These are phyloP conservation scores for Parastagonospora nodorum DNA, from an alignment of 2,329 filamentous ascomycete genomes.

Conservation along the genomic window DNA sequence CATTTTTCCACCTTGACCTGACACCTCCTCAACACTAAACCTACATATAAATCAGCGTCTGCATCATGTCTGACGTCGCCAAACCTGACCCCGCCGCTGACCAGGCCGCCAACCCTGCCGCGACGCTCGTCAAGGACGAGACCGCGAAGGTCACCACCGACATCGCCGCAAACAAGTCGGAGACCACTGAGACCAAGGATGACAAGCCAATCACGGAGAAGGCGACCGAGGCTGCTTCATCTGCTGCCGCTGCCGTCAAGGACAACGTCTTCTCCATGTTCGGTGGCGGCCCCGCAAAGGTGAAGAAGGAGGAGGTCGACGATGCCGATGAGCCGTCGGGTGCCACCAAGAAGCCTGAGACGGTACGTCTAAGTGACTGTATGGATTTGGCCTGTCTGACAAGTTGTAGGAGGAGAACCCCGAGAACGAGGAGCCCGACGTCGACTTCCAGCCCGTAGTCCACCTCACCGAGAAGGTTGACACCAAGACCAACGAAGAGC, in stretches of 20 bases:
- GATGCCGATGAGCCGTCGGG: conserved; percentile 77
- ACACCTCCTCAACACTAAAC: conserved; percentile 7
- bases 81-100: conserved; percentile 50
- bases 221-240: conserved; percentile 44
- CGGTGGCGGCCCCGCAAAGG: conserved; percentile 94
- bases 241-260: conserved; percentile 49
- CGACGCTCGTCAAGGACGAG: conserved; percentile 50
- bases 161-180: conserved; percentile 34
- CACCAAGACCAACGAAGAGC: conserved; percentile 96
- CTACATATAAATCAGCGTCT: conserved; percentile 2
- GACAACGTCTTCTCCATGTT: conserved; percentile 94
- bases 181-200: conserved; percentile 47
- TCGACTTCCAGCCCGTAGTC: conserved; percentile 97
- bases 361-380: conserved; percentile 52
- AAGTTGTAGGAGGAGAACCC: conserved; percentile 67
- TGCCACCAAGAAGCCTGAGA: conserved; percentile 64
- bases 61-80: conserved; percentile 45
- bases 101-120: conserved; percentile 45
- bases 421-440: conserved; percentile 89
- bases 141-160: conserved; percentile 52
- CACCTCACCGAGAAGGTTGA: conserved; percentile 96
- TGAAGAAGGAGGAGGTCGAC: conserved; percentile 81
- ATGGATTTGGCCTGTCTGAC: conserved; percentile 14
- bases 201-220: conserved; percentile 56
- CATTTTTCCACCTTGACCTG: conserved; percentile 8